These are phyloP conservation scores for Diaporthe velutina DNA, from an alignment of 2,329 filamentous ascomycete genomes.

Conservation along the genomic window DNA sequence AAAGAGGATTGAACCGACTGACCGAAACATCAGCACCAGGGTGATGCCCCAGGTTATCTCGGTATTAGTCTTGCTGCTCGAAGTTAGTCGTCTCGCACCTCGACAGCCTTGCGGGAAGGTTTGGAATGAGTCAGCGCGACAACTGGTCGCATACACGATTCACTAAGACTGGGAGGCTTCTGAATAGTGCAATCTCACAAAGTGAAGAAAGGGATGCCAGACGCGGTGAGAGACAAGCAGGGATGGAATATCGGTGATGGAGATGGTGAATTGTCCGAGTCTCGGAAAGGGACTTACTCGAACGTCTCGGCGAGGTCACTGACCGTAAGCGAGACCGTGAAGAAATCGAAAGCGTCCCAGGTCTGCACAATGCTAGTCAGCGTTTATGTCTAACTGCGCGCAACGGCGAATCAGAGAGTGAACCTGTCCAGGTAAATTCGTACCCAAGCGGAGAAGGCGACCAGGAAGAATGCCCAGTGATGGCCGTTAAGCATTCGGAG, in stretches of 20 bases:
- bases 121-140: neutral
- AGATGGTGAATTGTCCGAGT: neutral
- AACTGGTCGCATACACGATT: no score
- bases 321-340: conserved; percentile 72
- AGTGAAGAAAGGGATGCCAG: neutral
- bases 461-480: conserved; percentile 68
- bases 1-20: conserved; percentile 65
- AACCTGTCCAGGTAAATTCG: conserved; percentile 39
- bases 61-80: conserved; percentile 57
- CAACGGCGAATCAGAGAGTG: neutral
- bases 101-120: neutral
- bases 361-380: conserved; percentile 53
- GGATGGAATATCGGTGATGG: neutral
- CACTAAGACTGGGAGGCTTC: neutral
- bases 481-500: conserved; percentile 61
- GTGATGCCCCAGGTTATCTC: conserved; percentile 76
- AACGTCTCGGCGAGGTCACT: conserved; percentile 67
- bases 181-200: neutral
- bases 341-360: conserved; percentile 77
- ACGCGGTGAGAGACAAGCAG: neutral
- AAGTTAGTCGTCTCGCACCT: neutral
- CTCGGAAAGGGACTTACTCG: conserved; percentile 40
- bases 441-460: conserved; percentile 71
- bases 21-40: conserved; percentile 72
- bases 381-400: neutral